phyloP scores from a whole-genome alignment of 805 yeast species.

The Ogataea pignaliae region DNA sequence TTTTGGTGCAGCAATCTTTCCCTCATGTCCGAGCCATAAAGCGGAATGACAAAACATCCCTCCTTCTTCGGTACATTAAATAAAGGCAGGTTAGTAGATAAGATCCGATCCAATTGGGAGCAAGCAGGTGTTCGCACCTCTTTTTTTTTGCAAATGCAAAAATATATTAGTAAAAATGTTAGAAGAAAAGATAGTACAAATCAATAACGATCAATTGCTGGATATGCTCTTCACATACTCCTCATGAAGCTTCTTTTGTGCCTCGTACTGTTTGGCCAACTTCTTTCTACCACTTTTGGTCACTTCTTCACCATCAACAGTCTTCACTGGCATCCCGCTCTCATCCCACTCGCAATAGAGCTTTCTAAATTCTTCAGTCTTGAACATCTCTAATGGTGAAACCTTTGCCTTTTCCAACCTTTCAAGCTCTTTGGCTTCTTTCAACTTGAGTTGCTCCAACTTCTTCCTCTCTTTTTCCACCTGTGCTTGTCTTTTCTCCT shows the following conservation, averaged over 20 bases:
- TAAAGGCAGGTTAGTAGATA: no score
- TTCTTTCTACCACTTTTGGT: constrained; percentile 85
- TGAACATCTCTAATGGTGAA: constrained; percentile 72
- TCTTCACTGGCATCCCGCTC: constrained; percentile 75
- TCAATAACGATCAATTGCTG: no score
- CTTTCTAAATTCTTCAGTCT: constrained; percentile 35
- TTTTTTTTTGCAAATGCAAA: no score
- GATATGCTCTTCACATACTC: constrained; percentile 41
- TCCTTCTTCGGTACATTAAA: no score
- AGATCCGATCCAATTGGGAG: no score
- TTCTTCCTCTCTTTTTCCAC: constrained; percentile 34
- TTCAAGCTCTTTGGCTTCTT: constrained; percentile 61
- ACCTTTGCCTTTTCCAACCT: constrained; percentile 62
- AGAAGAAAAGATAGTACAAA: no score
- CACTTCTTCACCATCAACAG: constrained; percentile 73
- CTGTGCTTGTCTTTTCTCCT: constrained; percentile 50
- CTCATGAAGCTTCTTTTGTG: constrained; percentile 76
- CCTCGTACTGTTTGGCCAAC: constrained; percentile 68
- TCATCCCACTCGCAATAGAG: constrained; percentile 76
- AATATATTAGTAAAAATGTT: no score
- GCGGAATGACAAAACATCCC: no score
- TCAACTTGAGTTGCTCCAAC: constrained; percentile 56
- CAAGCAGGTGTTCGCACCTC: no score
- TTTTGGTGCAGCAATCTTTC: no score
- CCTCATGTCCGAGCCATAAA: no score